A percentile compares a stretch with the other conserved stretches of the same genome.
phyloP scores from a whole-genome alignment of 202 grass and related monocot species.

The Zizania palustris region DNA sequence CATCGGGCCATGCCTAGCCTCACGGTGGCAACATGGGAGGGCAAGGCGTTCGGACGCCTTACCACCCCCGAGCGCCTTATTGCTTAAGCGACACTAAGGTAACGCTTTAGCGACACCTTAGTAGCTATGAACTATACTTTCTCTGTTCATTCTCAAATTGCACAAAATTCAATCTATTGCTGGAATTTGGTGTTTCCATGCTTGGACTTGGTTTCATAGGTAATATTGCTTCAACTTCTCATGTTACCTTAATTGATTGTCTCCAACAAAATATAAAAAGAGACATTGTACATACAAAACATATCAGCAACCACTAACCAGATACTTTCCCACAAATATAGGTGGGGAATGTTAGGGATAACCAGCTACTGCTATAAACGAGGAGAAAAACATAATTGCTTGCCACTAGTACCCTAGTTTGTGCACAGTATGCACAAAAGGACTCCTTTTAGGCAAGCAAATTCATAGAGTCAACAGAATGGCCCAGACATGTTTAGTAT shows the following conservation, averaged over 20 bases:
- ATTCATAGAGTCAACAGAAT: background rate
- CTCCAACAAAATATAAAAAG: background rate
- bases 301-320: background rate
- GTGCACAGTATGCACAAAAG: background rate
- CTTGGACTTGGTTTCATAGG: background rate
- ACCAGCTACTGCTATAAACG: background rate
- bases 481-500: background rate
- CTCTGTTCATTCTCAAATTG: background rate
- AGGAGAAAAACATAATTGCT: conserved; percentile 6
- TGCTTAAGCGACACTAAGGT: too few relatives aligned
- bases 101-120: too few relatives aligned
- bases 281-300: background rate
- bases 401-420: background rate
- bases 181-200: background rate
- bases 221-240: conserved; percentile 4
- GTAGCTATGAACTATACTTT: background rate
- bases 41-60: too few relatives aligned
- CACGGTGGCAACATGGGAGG: too few relatives aligned
- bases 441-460: background rate
- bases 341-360: background rate
- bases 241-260: background rate
- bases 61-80: too few relatives aligned
- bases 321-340: background rate
- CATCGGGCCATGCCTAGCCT: too few relatives aligned
- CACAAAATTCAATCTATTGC: conserved; percentile 3